Conservation (phyloP, 331 rosid genomes). For the Acacia pycnantha region DNA sequence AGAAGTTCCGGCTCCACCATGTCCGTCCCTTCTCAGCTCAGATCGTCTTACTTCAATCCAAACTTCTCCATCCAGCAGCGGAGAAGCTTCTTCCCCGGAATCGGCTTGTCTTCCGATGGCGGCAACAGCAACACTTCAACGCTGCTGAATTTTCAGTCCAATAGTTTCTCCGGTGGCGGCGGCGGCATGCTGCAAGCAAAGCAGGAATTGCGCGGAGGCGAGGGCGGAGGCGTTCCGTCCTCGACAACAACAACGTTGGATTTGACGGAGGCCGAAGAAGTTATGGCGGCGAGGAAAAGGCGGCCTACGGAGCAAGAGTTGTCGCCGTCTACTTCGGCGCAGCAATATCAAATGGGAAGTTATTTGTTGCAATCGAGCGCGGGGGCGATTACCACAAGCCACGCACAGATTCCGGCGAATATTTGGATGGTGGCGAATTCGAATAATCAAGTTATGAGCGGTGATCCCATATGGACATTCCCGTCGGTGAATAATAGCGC, state of each 20-base stretch:
- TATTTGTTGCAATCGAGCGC: conserved; percentile 72
- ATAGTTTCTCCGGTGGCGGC: conserved; percentile 28
- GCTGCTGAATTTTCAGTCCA: conserved; percentile 74
- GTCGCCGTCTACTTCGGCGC: conserved; percentile 31
- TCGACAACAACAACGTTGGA: conserved; percentile 50
- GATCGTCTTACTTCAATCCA: conserved; percentile 88
- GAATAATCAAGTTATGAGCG: conserved; percentile 70
- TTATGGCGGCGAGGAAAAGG: conserved; percentile 55
- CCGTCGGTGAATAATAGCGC: conserved; percentile 68
- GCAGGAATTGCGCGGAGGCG: conserved; percentile 51
- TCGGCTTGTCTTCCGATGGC: conserved; percentile 47
- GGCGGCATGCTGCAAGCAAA: conserved; percentile 62
- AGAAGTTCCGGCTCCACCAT: conserved; percentile 94
- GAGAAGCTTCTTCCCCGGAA: conserved; percentile 56
- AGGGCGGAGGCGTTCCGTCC: not conserved
- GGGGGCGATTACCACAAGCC: conserved; percentile 62
- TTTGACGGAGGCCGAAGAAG: conserved; percentile 59
- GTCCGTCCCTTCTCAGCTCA: conserved; percentile 92
- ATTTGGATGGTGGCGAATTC: conserved; percentile 93
- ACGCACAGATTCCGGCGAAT: conserved; percentile 74
- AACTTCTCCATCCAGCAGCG: conserved; percentile 75
- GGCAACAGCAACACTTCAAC: conserved; percentile 36
- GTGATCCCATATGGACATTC: conserved; percentile 86
- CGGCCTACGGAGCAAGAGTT: conserved; percentile 52
- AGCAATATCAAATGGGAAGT: conserved; percentile 70